phyloP scores from a whole-genome alignment of 139 green algal species.

The Chlamydomonas incerta region DNA sequence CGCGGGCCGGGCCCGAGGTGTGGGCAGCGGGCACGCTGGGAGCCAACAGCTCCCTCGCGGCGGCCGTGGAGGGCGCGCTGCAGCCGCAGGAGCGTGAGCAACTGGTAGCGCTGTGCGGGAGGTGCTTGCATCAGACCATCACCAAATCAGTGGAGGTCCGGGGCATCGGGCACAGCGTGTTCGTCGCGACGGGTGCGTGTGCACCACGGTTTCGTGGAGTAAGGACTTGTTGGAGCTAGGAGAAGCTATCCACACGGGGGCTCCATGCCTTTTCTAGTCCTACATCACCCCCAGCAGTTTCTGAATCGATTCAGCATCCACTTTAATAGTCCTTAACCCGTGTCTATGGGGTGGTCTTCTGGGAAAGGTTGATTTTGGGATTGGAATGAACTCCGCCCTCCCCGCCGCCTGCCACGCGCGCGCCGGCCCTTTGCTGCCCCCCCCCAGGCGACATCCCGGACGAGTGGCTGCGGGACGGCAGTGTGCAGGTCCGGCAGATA shows the following conservation, averaged over 20 bases:
- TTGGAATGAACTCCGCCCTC: too few species aligned
- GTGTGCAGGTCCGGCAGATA: too few species aligned
- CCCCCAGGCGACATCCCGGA: conserved; percentile 6
- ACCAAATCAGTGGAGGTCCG: conserved; percentile 48
- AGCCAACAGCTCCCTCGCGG: background rate
- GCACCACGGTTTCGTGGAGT: too few species aligned
- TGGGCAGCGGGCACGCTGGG: conserved; percentile 20
- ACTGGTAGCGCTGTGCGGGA: conserved; percentile 56
- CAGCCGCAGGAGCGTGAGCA: background rate
- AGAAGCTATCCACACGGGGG: too few species aligned
- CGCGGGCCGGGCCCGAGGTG: background rate
- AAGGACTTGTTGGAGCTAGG: too few species aligned
- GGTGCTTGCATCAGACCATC: conserved; percentile 67
- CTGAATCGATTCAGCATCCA: too few species aligned
- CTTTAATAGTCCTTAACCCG: too few species aligned
- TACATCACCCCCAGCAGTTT: too few species aligned
- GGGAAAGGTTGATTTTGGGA: too few species aligned
- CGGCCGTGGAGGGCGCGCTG: background rate
- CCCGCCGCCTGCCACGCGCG: background rate
- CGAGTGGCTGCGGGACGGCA: background rate
- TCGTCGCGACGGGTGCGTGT: conserved; percentile 30
- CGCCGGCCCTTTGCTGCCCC: background rate
- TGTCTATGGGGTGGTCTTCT: too few species aligned
- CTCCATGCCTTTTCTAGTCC: too few species aligned
- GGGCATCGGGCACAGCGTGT: conserved; percentile 40